These are phyloP conservation scores for Coemansia sp. DNA, from an alignment of 192 early-diverging fungal species.

Conservation along the genomic window DNA sequence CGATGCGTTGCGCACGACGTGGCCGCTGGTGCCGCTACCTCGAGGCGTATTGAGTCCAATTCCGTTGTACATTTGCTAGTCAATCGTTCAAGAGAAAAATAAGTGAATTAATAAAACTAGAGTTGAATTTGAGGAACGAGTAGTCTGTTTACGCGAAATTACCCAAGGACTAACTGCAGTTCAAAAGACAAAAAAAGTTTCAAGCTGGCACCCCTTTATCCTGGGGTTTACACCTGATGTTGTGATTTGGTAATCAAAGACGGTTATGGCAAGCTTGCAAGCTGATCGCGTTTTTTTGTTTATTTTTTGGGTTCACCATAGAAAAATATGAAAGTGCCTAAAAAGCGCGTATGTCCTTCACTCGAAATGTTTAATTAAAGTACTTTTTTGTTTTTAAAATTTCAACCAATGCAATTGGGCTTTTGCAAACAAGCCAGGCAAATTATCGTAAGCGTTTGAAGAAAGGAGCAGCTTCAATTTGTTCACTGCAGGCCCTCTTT, in stretches of 20 bases:
- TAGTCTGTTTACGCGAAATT: not conserved
- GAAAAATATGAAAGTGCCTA: not conserved
- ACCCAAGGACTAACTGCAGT: no score
- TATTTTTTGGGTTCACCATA: not conserved
- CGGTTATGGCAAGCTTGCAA: slow-evolving; percentile 1
- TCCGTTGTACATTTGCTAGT: slow-evolving; percentile 68
- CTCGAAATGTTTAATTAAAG: no score
- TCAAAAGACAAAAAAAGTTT: no score
- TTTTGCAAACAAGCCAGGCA: no score
- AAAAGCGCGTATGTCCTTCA: no score
- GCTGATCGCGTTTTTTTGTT: not conserved
- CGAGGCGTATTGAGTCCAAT: slow-evolving; percentile 77
- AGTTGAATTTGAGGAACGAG: not conserved
- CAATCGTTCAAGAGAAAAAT: not conserved
- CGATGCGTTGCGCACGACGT: slow-evolving; percentile 89
- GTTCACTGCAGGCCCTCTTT: not conserved
- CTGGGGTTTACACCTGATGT: no score
- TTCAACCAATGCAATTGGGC: no score
- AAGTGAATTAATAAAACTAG: not conserved
- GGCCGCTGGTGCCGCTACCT: slow-evolving; percentile 93
- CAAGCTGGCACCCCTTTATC: no score
- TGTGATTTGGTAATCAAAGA: no score
- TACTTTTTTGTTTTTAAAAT: slow-evolving; percentile 1
- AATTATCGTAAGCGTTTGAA: no score
- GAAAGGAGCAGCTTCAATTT: no score